A percentile compares a stretch with the other conserved stretches of the same genome.
Conservation (phyloP, 2,329 filamentous ascomycete genomes). For the Penicillium sclerotiorum region DNA sequence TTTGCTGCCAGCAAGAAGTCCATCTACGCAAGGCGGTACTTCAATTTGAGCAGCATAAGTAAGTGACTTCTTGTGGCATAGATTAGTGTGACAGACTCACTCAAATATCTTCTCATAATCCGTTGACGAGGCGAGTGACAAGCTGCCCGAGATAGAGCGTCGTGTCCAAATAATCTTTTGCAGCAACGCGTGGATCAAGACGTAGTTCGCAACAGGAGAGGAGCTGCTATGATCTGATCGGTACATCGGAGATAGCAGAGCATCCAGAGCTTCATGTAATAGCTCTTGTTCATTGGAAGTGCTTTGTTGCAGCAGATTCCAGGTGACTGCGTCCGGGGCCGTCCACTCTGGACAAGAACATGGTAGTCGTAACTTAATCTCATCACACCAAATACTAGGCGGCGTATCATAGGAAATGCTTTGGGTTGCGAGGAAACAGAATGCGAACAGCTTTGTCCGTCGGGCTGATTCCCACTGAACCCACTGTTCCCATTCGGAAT, state of each 20-base stretch:
- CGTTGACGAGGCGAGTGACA: background rate
- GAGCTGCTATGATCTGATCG: background rate
- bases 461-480: constrained; percentile 24
- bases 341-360: constrained; percentile 29
- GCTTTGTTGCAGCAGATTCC: constrained; percentile 16
- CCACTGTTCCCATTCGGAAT: constrained; percentile 28
- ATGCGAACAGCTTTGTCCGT: constrained; percentile 29
- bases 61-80: no score
- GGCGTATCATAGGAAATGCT: constrained; percentile 29
- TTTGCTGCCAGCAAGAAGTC: constrained; percentile 44
- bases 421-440: constrained; percentile 30
- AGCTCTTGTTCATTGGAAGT: constrained; percentile 18
- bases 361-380: constrained; percentile 31
- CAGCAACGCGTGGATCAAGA: background rate
- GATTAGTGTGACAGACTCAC: constrained; percentile 9
- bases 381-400: constrained; percentile 27
- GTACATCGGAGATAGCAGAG: constrained; percentile 8
- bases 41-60: no score
- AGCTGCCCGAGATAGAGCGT: background rate
- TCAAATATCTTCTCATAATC: background rate
- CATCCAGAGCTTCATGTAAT: constrained; percentile 26
- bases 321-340: constrained; percentile 21
- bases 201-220: background rate
- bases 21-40: constrained; percentile 45
- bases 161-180: background rate